Conservation (phyloP, 1,284 basidiomycete species). For the Rhodotorula sp. region DNA sequence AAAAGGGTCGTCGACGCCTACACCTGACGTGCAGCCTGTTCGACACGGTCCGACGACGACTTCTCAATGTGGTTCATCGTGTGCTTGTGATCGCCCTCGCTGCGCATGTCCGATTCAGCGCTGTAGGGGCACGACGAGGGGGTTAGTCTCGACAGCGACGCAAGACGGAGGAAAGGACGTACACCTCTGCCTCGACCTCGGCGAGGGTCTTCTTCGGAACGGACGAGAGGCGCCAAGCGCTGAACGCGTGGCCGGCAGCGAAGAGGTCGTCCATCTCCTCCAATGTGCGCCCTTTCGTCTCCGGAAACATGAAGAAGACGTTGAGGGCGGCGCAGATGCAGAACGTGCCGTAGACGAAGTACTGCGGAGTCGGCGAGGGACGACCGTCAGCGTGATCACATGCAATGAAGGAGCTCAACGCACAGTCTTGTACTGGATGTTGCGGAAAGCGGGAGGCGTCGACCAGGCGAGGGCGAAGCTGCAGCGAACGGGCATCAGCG, state of each 20-base stretch:
- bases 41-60: no score
- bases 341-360: slow-evolving; percentile 1
- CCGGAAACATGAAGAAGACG: slow-evolving; percentile 56
- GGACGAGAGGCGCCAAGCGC: slow-evolving; percentile 6
- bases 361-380: no score
- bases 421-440: slow-evolving; percentile 23
- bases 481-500: neutral
- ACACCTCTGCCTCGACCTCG: neutral
- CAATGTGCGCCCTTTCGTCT: slow-evolving; percentile 54
- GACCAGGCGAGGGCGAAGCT: slow-evolving; percentile 13
- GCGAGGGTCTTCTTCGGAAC: neutral
- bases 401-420: no score
- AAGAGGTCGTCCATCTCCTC: slow-evolving; percentile 55
- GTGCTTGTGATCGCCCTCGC: no score
- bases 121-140: no score
- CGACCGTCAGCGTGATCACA: no score
- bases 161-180: neutral
- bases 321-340: slow-evolving; percentile 44
- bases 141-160: neutral
- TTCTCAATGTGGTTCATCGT: no score
- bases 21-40: no score
- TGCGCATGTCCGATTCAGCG: no score
- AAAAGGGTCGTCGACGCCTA: no score
- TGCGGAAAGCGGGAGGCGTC: slow-evolving; percentile 32
- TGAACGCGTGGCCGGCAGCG: neutral